Conservation (phyloP, 1,284 basidiomycete species). For the Melanopsichium pennsylvanicum region DNA sequence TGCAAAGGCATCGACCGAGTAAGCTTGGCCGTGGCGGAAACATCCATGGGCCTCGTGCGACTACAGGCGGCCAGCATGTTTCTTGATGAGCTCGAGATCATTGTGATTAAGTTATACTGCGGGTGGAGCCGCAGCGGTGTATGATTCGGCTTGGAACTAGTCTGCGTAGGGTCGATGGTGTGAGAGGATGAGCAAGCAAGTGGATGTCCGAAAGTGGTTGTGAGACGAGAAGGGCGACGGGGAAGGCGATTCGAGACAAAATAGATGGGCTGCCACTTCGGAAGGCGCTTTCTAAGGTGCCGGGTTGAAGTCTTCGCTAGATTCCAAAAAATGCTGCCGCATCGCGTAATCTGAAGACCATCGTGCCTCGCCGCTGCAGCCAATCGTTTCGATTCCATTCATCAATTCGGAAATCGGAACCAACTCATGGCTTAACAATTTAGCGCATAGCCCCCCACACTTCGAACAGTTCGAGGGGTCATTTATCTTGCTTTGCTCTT, state of each 20-base stretch:
- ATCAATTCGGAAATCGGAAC: constrained; percentile 11
- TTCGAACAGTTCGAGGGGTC: too few species aligned
- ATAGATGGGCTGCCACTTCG: background rate
- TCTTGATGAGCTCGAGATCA: constrained; percentile 31
- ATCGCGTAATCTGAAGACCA: constrained; percentile 33
- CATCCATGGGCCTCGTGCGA: constrained; percentile 10
- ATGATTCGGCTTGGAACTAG: background rate
- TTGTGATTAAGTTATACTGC: background rate
- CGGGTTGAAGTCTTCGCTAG: background rate
- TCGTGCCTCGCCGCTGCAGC: background rate
- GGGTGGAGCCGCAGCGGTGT: too few species aligned
- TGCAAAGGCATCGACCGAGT: constrained; percentile 2
- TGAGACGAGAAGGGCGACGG: background rate
- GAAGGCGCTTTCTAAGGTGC: background rate
- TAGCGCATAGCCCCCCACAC: too few species aligned
- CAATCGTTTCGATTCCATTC: constrained; percentile 3
- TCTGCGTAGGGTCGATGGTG: background rate
- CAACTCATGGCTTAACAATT: background rate
- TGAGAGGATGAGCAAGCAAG: too few species aligned
- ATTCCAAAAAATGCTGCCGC: constrained; percentile 5
- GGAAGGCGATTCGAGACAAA: too few species aligned
- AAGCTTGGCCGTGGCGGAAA: background rate
- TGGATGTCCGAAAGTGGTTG: too few species aligned
- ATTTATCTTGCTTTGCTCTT: too few species aligned
- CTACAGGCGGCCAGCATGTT: constrained; percentile 16